Evolutionary conservation across 2,329 filamentous ascomycete genomes (phyloP), one percentile per base, ranked within the genome.

Genomic region (Ascochyta koolunga): DNA sequence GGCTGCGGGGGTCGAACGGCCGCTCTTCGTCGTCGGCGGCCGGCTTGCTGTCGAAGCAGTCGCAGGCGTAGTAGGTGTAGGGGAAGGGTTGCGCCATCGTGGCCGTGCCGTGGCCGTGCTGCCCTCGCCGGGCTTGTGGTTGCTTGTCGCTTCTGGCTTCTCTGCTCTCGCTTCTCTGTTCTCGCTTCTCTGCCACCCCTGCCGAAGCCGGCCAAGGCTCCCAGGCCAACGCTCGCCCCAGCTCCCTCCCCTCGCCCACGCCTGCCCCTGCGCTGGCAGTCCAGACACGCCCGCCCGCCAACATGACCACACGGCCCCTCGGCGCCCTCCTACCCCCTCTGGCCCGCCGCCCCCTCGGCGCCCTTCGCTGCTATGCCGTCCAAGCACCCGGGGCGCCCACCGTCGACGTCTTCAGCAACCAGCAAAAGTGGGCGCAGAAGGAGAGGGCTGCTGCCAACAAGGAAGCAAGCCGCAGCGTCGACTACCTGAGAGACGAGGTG

Each of bases 401-500:
- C 32, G 86, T 96, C 64, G 89, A 97, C 64, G 90, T 99, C 74
- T 99, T 99, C 84, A 96, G 96, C 77, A 85, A 87, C 58, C 84
- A 85, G 64, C 86, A 88, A 19, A 99, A 99, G 81, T 93, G 90
- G 81, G 79, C 95, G 42, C 95, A 99, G 73, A 96, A 91, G 74
- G 92, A 98, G 75, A 86, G 93, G 58, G 89, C 92, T 1, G 93
- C 90, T 0, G 72, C 80, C 39, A 81, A 93, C 70, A 79, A 83
- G 9, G 85, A 90, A 60, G 77, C 83, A 59, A 92, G 92, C 71
- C 84, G 93, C 15, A 84, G 90, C 67, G 89, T 91, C 21, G 95
- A 98, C 77, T 98, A 98, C 71, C 80, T 99, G 50, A 92, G 93
- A 72, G 92, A 98, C 71, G 93, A 98, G 74, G 89, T 97, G 4